Evolutionary conservation across 1,139 yeast species (phyloP).

Genomic region (Blastobotrys petasosporus): DNA sequence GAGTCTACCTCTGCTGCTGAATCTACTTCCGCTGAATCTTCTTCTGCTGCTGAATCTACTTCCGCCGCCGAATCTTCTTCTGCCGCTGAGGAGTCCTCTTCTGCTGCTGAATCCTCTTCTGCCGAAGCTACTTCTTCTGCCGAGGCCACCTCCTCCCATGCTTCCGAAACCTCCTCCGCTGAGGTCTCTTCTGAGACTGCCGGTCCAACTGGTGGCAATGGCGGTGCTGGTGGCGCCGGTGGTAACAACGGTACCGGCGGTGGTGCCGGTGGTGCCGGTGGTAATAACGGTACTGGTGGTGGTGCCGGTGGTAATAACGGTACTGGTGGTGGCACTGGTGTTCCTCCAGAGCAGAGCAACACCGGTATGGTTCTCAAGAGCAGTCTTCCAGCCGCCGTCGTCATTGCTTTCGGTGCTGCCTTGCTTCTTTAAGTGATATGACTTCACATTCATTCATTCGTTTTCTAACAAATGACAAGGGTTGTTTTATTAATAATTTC

Average conservation of each 20-base stretch:
- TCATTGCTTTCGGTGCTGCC: slow-evolving; percentile 8
- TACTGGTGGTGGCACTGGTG: slow-evolving; percentile 3
- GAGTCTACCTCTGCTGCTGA: not conserved
- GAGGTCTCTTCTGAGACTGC: not conserved
- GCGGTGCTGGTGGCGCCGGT: slow-evolving; percentile 1
- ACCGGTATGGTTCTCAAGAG: not conserved
- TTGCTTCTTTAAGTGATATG: slow-evolving; percentile 1
- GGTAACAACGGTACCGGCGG: not conserved
- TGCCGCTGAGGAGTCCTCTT: not conserved
- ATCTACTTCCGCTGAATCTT: not conserved
- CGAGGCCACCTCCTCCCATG: not conserved
- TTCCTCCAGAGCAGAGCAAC: not conserved
- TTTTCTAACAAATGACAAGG: not conserved
- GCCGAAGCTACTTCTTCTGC: not conserved
- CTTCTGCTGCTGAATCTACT: not conserved
- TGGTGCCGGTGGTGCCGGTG: not conserved
- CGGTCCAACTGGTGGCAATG: not conserved
- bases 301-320: slow-evolving; percentile 2
- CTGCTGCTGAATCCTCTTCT: not conserved
- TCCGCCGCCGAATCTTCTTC: not conserved
- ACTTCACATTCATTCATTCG: not conserved
- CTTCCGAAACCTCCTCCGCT: not conserved
- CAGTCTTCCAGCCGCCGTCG: slow-evolving; percentile 8
- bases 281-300: not conserved
- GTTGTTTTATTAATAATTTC: not conserved